These are phyloP conservation scores for Fraxinus angustifolia DNA, from an alignment of 305 asterid species.

Conservation along the genomic window DNA sequence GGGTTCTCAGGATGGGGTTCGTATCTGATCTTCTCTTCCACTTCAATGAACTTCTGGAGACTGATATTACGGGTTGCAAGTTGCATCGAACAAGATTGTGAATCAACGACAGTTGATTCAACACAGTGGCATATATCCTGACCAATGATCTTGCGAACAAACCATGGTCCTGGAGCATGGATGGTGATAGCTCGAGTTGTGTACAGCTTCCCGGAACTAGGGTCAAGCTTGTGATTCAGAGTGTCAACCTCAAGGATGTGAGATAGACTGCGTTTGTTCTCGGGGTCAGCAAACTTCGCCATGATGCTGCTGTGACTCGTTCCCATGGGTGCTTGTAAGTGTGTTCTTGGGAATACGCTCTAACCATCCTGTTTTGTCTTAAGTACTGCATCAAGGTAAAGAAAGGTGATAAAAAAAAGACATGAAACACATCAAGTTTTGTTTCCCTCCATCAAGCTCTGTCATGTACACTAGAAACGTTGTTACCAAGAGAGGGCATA, in stretches of 20 bases:
- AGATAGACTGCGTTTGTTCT: conserved; percentile 73
- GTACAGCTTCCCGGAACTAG: conserved; percentile 58
- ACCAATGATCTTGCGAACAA: conserved; percentile 68
- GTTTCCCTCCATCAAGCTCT: neutral
- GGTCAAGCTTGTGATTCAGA: conserved; percentile 68
- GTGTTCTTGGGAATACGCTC: conserved; percentile 91
- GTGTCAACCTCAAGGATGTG: conserved; percentile 91
- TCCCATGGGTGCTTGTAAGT: conserved; percentile 95
- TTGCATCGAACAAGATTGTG: conserved; percentile 69
- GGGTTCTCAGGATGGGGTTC: conserved; percentile 73
- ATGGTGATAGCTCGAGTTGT: conserved; percentile 81
- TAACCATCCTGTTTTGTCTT: conserved; percentile 49
- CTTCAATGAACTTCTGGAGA: conserved; percentile 77
- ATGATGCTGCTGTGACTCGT: conserved; percentile 86
- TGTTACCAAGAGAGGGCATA: neutral
- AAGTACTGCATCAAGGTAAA: neutral
- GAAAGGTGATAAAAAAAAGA: neutral
- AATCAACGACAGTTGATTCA: conserved; percentile 81
- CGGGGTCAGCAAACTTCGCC: conserved; percentile 96
- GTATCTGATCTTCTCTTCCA: conserved; percentile 86
- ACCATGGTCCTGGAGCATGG: conserved; percentile 97
- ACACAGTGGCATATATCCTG: conserved; percentile 92
- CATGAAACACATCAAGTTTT: neutral
- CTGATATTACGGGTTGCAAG: conserved; percentile 82
- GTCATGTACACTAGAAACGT: neutral